A percentile compares a stretch with the other conserved stretches of the same genome.
Evolutionary conservation across 352 stramenopile genomes (phyloP).

Genomic region (Globisporangium splendens): DNA sequence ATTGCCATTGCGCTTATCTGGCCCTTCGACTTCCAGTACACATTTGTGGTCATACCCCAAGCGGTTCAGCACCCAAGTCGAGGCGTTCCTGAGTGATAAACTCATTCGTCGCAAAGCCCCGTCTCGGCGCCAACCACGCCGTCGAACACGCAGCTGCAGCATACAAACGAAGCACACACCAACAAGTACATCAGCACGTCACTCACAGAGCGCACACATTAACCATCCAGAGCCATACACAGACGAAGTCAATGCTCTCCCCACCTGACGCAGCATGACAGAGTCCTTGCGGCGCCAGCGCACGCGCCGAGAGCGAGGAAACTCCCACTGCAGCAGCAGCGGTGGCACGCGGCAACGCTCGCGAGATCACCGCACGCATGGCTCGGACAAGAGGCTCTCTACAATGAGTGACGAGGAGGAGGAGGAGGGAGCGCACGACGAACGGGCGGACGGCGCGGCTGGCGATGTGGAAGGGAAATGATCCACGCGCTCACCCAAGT

Average conservation of each 20-base stretch:
- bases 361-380: slow-evolving; percentile 11
- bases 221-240: too few relatives aligned
- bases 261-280: neutral
- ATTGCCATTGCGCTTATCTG: too few relatives aligned
- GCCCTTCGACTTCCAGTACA: too few relatives aligned
- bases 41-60: slow-evolving; percentile 7
- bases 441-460: too few relatives aligned
- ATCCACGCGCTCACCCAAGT: too few relatives aligned
- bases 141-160: neutral
- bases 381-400: too few relatives aligned
- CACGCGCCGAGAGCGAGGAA: neutral
- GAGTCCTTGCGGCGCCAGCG: neutral
- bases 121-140: slow-evolving; percentile 1
- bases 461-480: too few relatives aligned
- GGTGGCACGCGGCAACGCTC: slow-evolving; percentile 9
- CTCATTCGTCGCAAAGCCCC: slow-evolving; percentile 27
- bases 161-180: neutral
- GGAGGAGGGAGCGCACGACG: too few relatives aligned
- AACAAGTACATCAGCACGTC: neutral
- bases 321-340: neutral
- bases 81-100: slow-evolving; percentile 10
- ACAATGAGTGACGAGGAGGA: too few relatives aligned
- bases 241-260: too few relatives aligned
- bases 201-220: too few relatives aligned
- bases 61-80: neutral